These are phyloP conservation scores for Rehmannia glutinosa DNA, from an alignment of 257 asterid species.

Conservation along the genomic window DNA sequence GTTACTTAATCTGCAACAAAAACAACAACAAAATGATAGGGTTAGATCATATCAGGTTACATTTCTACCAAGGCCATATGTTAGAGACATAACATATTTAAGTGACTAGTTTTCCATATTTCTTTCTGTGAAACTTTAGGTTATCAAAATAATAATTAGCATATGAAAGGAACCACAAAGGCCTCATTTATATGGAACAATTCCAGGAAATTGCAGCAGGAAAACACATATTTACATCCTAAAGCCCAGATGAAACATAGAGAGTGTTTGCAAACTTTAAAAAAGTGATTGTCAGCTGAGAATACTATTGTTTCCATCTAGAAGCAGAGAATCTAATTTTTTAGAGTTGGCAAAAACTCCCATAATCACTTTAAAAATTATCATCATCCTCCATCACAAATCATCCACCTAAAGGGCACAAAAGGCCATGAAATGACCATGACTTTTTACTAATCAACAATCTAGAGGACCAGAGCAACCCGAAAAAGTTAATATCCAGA, in stretches of 20 bases:
- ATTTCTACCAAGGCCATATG: neutral
- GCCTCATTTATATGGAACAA: neutral
- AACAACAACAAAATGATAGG: neutral
- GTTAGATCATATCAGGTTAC: slow-evolving; percentile 14
- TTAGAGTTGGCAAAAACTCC: too few relatives aligned
- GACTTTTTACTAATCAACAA: slow-evolving; percentile 10
- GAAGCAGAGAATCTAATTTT: too few relatives aligned
- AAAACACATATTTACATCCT: neutral
- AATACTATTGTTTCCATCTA: too few relatives aligned
- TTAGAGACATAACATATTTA: neutral
- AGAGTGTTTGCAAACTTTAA: too few relatives aligned
- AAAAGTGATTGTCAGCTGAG: too few relatives aligned
- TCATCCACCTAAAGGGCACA: slow-evolving; percentile 17
- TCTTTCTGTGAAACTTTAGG: neutral
- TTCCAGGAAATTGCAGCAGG: slow-evolving; percentile 6
- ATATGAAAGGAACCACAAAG: slow-evolving; percentile 2
- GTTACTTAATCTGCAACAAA: slow-evolving; percentile 28
- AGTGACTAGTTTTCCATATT: neutral
- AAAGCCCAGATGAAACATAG: neutral
- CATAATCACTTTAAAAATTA: too few relatives aligned
- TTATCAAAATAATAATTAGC: neutral
- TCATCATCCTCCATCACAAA: too few relatives aligned
- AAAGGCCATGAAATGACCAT: slow-evolving; percentile 16
- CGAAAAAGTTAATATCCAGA: neutral
- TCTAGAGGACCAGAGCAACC: neutral